Conservation (phyloP, 495 filamentous ascomycete species). For the Trichoderma erinaceum region DNA sequence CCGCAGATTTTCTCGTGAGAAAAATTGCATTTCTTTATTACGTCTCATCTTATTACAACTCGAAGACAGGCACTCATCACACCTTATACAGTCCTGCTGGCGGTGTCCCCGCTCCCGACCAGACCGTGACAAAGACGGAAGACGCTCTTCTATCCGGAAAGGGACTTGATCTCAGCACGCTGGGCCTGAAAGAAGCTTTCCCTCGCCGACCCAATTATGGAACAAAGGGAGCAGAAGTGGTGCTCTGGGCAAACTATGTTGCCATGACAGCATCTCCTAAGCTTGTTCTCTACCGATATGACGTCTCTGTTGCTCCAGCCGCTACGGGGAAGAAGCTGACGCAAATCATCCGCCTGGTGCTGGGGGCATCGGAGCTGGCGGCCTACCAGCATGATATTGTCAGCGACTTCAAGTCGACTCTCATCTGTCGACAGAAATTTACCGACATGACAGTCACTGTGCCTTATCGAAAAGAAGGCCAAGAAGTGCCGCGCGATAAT, state of each 20-base stretch:
- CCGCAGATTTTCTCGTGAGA: neutral
- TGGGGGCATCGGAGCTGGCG: conserved; percentile 39
- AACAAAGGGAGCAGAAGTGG: conserved; percentile 35
- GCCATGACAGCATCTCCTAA: conserved; percentile 32
- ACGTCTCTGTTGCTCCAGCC: conserved; percentile 31
- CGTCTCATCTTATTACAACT: neutral
- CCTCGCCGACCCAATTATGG: conserved; percentile 47
- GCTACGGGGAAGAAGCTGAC: conserved; percentile 38
- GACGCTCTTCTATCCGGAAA: neutral
- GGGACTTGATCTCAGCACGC: neutral
- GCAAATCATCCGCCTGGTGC: conserved; percentile 43
- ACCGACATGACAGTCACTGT: conserved; percentile 30
- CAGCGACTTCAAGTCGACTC: conserved; percentile 44
- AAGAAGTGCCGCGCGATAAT: conserved; percentile 22
- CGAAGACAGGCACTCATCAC: neutral
- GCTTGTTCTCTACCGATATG: conserved; percentile 38
- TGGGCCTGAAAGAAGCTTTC: conserved; percentile 19
- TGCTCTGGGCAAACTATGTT: conserved; percentile 51
- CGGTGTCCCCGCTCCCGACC: neutral
- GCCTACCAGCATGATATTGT: conserved; percentile 31
- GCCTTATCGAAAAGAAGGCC: conserved; percentile 25
- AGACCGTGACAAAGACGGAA: neutral
- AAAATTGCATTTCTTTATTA: neutral
- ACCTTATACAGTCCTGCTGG: neutral
- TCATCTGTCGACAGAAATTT: conserved; percentile 38